phyloP scores from a whole-genome alignment of 2,329 filamentous ascomycete species.

The Ophiostoma himal-ulmi region DNA sequence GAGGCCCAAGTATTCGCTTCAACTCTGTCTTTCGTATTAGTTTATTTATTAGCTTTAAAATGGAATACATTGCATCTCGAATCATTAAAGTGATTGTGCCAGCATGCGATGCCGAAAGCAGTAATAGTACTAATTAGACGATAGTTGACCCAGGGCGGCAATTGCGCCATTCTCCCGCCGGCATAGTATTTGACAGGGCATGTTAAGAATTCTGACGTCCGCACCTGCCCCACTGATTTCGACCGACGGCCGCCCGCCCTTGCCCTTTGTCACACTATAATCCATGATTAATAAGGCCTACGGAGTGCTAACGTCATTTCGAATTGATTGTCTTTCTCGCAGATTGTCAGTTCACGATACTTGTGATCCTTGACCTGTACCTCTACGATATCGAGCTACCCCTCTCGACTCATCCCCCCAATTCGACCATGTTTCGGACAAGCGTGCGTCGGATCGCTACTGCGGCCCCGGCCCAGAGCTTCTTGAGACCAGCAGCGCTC shows the following conservation, averaged over 20 bases:
- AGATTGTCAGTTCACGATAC: neutral
- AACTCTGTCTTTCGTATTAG: too few species aligned
- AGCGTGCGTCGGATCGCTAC: conserved; percentile 62
- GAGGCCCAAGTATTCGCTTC: too few species aligned
- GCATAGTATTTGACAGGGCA: conserved; percentile 12
- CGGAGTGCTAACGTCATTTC: neutral
- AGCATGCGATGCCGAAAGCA: neutral
- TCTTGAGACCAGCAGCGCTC: conserved; percentile 65
- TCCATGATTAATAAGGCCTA: neutral
- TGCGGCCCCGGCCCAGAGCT: conserved; percentile 49
- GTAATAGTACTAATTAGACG: neutral
- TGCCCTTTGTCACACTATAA: conserved; percentile 3
- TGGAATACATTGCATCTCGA: too few species aligned
- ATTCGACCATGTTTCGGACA: conserved; percentile 58
- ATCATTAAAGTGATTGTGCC: too few species aligned
- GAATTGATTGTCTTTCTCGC: neutral
- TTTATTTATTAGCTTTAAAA: too few species aligned
- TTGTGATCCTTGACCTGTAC: neutral
- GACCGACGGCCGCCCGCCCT: conserved; percentile 19
- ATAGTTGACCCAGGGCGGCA: conserved; percentile 9
- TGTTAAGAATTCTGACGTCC: neutral
- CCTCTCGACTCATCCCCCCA: neutral
- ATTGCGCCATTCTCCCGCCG: conserved; percentile 23
- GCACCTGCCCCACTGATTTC: conserved; percentile 15
- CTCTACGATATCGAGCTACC: neutral